Base-by-base conservation (phyloP, 129 eudicot genomes). In the Rutidosis leptorrhynchoides region DNA sequence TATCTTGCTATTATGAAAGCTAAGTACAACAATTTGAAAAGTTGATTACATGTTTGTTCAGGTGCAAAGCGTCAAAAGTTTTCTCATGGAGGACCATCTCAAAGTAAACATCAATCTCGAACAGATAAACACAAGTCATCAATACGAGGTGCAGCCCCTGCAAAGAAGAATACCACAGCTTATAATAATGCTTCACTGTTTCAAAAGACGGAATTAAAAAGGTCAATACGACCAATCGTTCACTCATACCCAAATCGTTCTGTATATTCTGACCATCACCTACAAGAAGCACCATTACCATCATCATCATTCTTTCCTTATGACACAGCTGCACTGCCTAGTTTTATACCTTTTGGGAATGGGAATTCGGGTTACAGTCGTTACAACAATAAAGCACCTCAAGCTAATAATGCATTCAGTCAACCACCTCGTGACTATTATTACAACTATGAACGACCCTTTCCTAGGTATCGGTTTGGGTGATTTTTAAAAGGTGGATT, bases 51-150 rank as follows among this genome's bases (percentile, higher is more conserved):
- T 19, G 57, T 64, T 10, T 60, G 17, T 43, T 19, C 32, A 84
- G 90, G 79, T 58, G 51, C 59, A 57, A 88, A 80, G 78, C 74
- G 65, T 27, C 79, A 53, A 69, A 80, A 78, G 74, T 29, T 42
- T 65, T 72, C 24, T 48, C 57, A 66, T 59, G 56, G 51, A 48
- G 64, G 33, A 8, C 70, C 64, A 23, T 67, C 73, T 70, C 45
- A 33, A 63, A 76, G 51, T 28, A 72, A 60, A 40, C 65, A 52
- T n/a, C 67, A 54, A 51, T 37, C 66, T 45, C 37, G 25, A 40
- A 17, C 22, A 17, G 55, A 48, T 48, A 48, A 48, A 48, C 55
- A 48, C 9, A 48, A 48, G 54, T 33, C 49, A 9, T 16, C 48
- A 62, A 21, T 27, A 30, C 24, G 16, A 7, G 52, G 27, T 33